Conservation (phyloP, 805 yeast species). For the Ogataea paradorogensis region DNA sequence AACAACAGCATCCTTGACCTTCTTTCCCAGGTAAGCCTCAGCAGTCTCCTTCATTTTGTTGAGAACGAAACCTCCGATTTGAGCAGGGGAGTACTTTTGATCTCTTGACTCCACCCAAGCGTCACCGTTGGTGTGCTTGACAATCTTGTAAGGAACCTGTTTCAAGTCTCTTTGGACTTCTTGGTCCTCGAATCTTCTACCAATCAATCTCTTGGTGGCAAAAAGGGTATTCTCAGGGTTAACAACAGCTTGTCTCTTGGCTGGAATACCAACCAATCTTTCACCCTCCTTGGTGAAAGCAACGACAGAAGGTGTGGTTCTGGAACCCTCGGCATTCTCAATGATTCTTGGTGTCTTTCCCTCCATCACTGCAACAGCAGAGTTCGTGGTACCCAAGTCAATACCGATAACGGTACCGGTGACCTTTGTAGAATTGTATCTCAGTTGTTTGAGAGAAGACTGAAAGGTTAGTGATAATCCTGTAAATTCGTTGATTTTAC, state of each 20-base stretch:
- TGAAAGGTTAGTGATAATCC: constrained; percentile 9
- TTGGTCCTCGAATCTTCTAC: constrained; percentile 62
- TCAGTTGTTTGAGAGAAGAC: constrained; percentile 28
- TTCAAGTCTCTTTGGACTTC: constrained; percentile 68
- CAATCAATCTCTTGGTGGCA: constrained; percentile 80
- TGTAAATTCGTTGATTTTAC: constrained; percentile 9
- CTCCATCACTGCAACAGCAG: constrained; percentile 77
- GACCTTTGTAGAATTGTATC: constrained; percentile 36
- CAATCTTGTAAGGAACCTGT: constrained; percentile 61
- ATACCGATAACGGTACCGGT: constrained; percentile 64
- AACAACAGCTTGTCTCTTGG: constrained; percentile 72
- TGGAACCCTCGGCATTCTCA: constrained; percentile 74
- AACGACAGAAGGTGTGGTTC: constrained; percentile 79
- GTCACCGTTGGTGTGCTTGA: constrained; percentile 59
- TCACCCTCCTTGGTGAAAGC: constrained; percentile 54
- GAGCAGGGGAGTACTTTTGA: constrained; percentile 58
- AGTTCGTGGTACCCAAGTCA: constrained; percentile 83
- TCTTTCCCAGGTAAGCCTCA: constrained; percentile 84
- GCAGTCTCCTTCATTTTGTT: constrained; percentile 99
- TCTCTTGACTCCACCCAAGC: constrained; percentile 61
- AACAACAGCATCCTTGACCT: constrained; percentile 85
- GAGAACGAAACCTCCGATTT: constrained; percentile 68
- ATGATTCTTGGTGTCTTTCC: constrained; percentile 62
- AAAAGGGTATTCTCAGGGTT: constrained; percentile 77
- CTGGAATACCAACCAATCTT: constrained; percentile 62